These are phyloP conservation scores for Umbelopsis sp. DNA, from an alignment of 192 early-diverging fungal species.

Conservation along the genomic window DNA sequence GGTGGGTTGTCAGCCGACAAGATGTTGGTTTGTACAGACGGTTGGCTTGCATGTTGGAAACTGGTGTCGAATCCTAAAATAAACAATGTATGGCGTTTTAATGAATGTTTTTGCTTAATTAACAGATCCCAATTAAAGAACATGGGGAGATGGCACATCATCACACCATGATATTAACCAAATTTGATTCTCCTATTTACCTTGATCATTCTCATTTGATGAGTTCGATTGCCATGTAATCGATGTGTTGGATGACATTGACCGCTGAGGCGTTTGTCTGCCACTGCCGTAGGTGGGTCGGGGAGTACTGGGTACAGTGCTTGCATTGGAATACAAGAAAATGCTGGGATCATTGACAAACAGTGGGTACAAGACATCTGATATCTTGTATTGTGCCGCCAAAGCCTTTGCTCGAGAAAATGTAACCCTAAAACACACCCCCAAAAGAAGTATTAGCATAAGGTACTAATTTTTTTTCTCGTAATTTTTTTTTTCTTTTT, in stretches of 20 bases:
- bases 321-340: conserved; percentile 53
- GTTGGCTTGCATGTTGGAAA: conserved; percentile 2
- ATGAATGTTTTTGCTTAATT: neutral
- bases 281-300: neutral
- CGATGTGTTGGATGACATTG: conserved; percentile 14
- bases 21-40: conserved; percentile 20
- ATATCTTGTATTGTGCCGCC: conserved; percentile 74
- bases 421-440: conserved; percentile 52
- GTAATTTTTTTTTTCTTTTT: no score
- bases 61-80: conserved; percentile 3
- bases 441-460: conserved; percentile 17
- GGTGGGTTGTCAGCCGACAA: conserved; percentile 2
- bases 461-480: neutral
- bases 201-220: conserved; percentile 17
- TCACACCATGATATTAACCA: neutral
- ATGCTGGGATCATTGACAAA: conserved; percentile 73
- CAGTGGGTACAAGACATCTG: conserved; percentile 73
- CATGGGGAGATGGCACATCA: neutral
- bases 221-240: conserved; percentile 18
- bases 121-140: conserved; percentile 9
- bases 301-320: neutral
- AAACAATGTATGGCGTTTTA: conserved; percentile 5
- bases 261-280: conserved; percentile 1
- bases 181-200: neutral
- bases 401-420: conserved; percentile 67